Evolutionary conservation across 1,284 basidiomycete species (phyloP).

Genomic region (Blastosporella zonata): DNA sequence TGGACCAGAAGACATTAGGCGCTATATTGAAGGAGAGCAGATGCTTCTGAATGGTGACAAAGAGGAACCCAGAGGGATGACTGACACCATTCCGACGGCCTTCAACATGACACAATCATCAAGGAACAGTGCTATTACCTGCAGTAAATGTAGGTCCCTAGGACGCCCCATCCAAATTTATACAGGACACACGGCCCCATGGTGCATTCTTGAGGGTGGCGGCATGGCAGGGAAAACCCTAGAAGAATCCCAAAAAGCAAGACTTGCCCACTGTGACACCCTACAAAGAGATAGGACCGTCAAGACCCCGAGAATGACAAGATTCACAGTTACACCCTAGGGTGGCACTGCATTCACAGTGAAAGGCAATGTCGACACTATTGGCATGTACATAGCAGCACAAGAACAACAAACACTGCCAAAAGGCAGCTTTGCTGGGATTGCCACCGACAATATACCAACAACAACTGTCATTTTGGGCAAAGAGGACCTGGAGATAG

Average conservation of each 20-base stretch:
- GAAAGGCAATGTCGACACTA: neutral
- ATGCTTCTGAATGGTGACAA: neutral
- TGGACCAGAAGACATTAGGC: neutral
- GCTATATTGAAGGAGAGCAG: neutral
- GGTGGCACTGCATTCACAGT: neutral
- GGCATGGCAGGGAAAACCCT: slow-evolving; percentile 25
- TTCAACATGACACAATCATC: neutral
- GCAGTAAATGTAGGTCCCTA: slow-evolving; percentile 16
- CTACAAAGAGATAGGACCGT: neutral
- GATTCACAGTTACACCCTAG: neutral
- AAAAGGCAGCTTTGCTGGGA: slow-evolving; percentile 1
- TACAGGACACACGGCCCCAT: slow-evolving; percentile 14
- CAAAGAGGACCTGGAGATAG: neutral
- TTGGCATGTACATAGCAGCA: neutral
- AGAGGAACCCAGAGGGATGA: neutral
- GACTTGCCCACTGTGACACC: neutral
- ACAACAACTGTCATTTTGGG: neutral
- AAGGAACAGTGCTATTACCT: neutral
- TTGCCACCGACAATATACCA: neutral
- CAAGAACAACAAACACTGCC: neutral
- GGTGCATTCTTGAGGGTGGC: slow-evolving; percentile 21
- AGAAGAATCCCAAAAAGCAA: slow-evolving; percentile 13
- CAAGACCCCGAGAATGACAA: neutral
- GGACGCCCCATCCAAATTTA: neutral
- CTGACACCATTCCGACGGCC: neutral